Evolutionary conservation across 2,329 filamentous ascomycete genomes (phyloP).

Genomic region (Penicillium sp.): DNA sequence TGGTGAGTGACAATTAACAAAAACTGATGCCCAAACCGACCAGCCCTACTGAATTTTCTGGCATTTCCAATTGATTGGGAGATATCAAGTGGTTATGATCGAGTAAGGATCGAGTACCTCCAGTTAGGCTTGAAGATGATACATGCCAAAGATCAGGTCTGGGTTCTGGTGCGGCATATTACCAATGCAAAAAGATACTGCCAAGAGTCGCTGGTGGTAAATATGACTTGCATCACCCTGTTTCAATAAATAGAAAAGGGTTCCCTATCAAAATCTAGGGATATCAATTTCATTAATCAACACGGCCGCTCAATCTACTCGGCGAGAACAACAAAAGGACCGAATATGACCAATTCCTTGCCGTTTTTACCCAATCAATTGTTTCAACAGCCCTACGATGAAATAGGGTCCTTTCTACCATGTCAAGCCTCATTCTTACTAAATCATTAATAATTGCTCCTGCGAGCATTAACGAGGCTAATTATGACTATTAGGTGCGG

Average conservation of each 20-base stretch:
- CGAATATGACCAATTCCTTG: background rate
- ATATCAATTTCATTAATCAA: background rate
- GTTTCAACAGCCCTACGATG: background rate
- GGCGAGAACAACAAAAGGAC: background rate
- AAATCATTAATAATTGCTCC: background rate
- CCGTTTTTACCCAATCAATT: background rate
- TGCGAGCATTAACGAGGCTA: too few species aligned
- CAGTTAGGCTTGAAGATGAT: background rate
- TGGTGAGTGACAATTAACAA: background rate
- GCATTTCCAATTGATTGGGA: background rate
- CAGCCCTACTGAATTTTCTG: background rate
- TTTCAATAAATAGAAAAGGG: background rate
- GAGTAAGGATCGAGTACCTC: background rate
- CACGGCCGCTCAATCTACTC: background rate
- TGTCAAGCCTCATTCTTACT: background rate
- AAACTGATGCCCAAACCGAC: background rate
- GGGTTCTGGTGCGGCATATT: background rate
- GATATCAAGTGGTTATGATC: background rate
- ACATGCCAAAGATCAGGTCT: constrained; percentile 4
- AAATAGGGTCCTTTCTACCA: background rate
- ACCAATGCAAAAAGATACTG: background rate
- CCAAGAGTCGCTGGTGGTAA: background rate
- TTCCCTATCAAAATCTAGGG: background rate
- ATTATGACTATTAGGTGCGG: background rate
- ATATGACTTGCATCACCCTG: constrained; percentile 4